Evolutionary conservation across 176 grass and related monocot species (phyloP).

Genomic region (Aegilops speltoides): DNA sequence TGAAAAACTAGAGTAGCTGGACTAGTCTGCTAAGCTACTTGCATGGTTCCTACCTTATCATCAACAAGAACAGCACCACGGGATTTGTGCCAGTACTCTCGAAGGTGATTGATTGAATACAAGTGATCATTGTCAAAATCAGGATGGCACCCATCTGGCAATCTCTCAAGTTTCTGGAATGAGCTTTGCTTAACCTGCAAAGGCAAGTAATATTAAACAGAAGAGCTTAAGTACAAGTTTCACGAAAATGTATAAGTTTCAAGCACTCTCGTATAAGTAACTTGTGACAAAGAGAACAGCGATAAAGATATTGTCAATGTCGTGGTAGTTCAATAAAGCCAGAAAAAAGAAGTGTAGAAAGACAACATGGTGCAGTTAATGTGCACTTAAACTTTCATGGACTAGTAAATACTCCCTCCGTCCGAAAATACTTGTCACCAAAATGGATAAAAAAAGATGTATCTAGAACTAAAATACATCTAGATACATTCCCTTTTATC

Average conservation of each 20-base stretch:
- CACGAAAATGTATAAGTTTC: not conserved
- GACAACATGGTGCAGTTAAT: constrained; percentile 18
- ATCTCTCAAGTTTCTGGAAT: constrained; percentile 51
- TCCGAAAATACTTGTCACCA: too few relatives aligned
- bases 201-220: constrained; percentile 22
- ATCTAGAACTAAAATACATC: too few relatives aligned
- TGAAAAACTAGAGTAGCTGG: constrained; percentile 6
- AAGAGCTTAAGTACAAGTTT: constrained; percentile 3
- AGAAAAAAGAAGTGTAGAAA: constrained; percentile 1
- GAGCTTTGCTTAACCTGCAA: constrained; percentile 52
- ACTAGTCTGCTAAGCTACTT: constrained; percentile 10
- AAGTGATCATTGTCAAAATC: constrained; percentile 81
- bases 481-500: too few relatives aligned
- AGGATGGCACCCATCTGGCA: constrained; percentile 61
- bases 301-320: constrained; percentile 10
- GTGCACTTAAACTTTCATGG: not conserved
- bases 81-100: constrained; percentile 72
- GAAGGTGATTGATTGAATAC: constrained; percentile 64
- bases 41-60: constrained; percentile 53
- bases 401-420: not conserved
- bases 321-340: not conserved
- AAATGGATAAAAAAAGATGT: too few relatives aligned
- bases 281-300: not conserved
- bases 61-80: constrained; percentile 68
- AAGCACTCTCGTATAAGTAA: not conserved